A percentile compares a stretch with the other conserved stretches of the same genome.
These are phyloP conservation scores for Isatis tinctoria DNA, from an alignment of 345 rosid genomes.

Conservation along the genomic window DNA sequence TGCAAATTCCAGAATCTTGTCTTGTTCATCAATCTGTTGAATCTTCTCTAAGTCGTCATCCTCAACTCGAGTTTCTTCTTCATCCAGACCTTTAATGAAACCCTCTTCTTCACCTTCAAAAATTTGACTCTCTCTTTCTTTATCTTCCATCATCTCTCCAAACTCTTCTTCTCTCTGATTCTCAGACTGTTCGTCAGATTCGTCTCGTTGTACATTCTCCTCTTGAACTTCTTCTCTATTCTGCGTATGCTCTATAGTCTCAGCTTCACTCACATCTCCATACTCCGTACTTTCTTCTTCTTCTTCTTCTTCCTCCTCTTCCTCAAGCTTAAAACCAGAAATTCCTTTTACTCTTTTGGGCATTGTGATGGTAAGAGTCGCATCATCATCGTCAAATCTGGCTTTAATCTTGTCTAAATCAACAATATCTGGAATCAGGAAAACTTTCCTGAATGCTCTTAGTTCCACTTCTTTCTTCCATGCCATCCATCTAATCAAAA, in stretches of 20 bases:
- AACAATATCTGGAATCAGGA: constrained; percentile 55
- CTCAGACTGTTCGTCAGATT: neutral
- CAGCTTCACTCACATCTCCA: constrained; percentile 13
- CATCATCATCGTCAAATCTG: constrained; percentile 50
- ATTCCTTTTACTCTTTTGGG: constrained; percentile 63
- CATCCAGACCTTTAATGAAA: neutral
- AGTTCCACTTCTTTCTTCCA: constrained; percentile 55
- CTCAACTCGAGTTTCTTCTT: neutral
- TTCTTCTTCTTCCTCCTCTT: constrained; percentile 27
- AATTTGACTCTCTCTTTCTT: constrained; percentile 25
- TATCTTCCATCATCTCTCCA: neutral
- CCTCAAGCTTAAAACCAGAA: constrained; percentile 49
- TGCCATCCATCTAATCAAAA: constrained; percentile 55
- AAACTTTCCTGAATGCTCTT: constrained; percentile 50
- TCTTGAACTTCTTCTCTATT: constrained; percentile 8
- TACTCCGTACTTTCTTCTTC: constrained; percentile 4
- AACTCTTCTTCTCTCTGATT: neutral
- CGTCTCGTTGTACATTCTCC: neutral
- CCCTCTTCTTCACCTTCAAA: neutral
- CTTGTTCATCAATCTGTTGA: constrained; percentile 8
- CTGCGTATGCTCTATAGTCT: too few relatives aligned
- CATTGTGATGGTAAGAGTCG: constrained; percentile 51
- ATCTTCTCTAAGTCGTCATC: neutral
- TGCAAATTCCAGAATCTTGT: neutral
- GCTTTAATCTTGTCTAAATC: constrained; percentile 64